Conservation (phyloP, 148 eudicot species). For the Dianthus caryophyllus region DNA sequence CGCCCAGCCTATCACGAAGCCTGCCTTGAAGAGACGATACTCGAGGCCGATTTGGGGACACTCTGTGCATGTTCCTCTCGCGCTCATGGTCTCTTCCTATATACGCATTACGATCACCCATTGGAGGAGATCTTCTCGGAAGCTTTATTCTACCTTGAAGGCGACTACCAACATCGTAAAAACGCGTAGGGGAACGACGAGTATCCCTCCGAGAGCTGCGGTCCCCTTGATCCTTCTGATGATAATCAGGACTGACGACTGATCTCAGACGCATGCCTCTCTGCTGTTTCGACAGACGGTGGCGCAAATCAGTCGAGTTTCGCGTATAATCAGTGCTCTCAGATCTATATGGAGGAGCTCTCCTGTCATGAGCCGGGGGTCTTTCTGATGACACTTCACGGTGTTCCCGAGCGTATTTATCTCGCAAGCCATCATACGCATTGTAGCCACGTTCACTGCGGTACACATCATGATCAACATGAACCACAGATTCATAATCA, state of each 20-base stretch:
- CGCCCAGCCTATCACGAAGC: slow-evolving; percentile 61
- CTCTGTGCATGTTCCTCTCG: slow-evolving; percentile 43
- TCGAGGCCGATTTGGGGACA: slow-evolving; percentile 47
- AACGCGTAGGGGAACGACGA: slow-evolving; percentile 37
- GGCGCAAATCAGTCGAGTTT: slow-evolving; percentile 58
- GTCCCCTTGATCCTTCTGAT: slow-evolving; percentile 41
- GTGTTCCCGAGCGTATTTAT: slow-evolving; percentile 51
- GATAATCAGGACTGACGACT: slow-evolving; percentile 56
- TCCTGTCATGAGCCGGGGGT: slow-evolving; percentile 43
- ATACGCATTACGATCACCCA: slow-evolving; percentile 19
- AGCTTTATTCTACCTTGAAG: slow-evolving; percentile 79
- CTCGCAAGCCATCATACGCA: slow-evolving; percentile 41
- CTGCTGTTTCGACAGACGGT: slow-evolving; percentile 63
- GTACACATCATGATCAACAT: slow-evolving; percentile 45
- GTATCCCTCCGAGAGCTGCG: slow-evolving; percentile 44
- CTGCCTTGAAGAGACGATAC: slow-evolving; percentile 47
- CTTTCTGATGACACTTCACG: slow-evolving; percentile 52
- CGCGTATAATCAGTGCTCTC: slow-evolving; percentile 36
- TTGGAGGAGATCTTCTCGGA: slow-evolving; percentile 53
- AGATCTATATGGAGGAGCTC: slow-evolving; percentile 35
- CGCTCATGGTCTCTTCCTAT: slow-evolving; percentile 25
- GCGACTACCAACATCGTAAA: slow-evolving; percentile 52
- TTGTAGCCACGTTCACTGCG: slow-evolving; percentile 49
- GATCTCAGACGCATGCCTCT: slow-evolving; percentile 66
- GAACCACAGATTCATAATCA: slow-evolving; percentile 39